Base-by-base conservation (phyloP, 495 filamentous ascomycete species). In the Penicillium canescens region DNA sequence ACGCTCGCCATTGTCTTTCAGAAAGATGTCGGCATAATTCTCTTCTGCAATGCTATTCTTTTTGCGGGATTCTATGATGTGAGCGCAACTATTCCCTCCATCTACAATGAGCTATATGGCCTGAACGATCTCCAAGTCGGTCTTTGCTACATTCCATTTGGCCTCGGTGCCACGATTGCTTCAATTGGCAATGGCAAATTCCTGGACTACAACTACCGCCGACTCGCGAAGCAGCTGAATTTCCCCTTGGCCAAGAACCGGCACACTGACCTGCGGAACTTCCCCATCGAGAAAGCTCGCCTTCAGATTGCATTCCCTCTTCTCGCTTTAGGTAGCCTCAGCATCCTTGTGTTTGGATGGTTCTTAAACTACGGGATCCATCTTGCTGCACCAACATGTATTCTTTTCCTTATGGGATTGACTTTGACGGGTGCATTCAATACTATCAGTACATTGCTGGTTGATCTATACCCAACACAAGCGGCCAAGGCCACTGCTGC, bases 131-230 rank as follows among this genome's bases (percentile, higher is more conserved):
- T 83, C 20, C 59, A 78, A 20, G 59, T 82, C 34, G 80, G 80
- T n/a, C 62, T 80, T 1, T 73, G 71, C 46, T 82, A 75, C 33
- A 68, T 81, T 7, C 69, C 79, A 4, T 70, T 77, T 34, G 74
- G 73, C 1, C 50, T 72, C 1, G 78, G 78, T 16, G 71, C 93
- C 46, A 91, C 89, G 43, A 84, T 96, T 45, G 94, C 91, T 54
- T 89, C 91, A 36, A 86, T 96, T 55, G 85, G 89, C 55, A 91
- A 92, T 65, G 93, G 93, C 54, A 91, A 93, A 68, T 88, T 96
- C 63, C 54, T 81, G 55, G 79, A 81, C 49, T 55, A 56, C 18
- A 79, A 80, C 48, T 82, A 77, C 60, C 67, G 68, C n/a, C 61
- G 64, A 6, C 59, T 69, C 4, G 78, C 78, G 5, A 63, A 57